These are phyloP conservation scores for Cladobotryum protrusum DNA, from an alignment of 2,329 filamentous ascomycete species.

Conservation along the genomic window DNA sequence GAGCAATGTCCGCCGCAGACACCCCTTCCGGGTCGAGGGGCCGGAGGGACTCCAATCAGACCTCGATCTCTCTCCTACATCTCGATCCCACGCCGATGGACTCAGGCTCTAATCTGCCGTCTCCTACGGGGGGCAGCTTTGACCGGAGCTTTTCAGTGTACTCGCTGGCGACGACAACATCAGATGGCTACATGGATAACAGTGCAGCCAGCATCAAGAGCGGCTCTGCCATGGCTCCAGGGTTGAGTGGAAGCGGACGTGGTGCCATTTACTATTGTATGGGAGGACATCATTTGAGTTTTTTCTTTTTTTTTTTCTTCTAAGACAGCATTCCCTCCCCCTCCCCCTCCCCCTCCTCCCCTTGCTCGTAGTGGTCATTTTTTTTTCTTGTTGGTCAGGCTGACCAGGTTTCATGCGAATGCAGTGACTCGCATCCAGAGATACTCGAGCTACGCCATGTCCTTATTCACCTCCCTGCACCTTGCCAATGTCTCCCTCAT, in stretches of 20 bases:
- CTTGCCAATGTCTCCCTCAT: conserved; percentile 76
- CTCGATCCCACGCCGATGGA: conserved; percentile 79
- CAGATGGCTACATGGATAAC: conserved; percentile 19
- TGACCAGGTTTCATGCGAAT: conserved; percentile 1
- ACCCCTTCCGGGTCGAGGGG: conserved; percentile 13
- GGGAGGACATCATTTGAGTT: neutral
- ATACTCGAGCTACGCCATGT: conserved; percentile 83
- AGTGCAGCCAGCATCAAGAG: conserved; percentile 29
- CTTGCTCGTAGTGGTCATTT: neutral
- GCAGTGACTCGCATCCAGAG: conserved; percentile 61
- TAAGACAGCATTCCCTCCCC: neutral
- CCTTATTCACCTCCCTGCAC: conserved; percentile 69
- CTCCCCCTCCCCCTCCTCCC: too few species aligned
- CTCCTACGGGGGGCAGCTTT: neutral
- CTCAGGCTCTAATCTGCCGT: conserved; percentile 38
- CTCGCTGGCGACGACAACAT: conserved; percentile 28
- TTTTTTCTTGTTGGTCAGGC: neutral
- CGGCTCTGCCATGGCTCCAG: conserved; percentile 41
- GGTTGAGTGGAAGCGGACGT: conserved; percentile 54
- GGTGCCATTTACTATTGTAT: conserved; percentile 70
- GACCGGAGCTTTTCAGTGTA: conserved; percentile 5
- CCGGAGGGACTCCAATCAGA: conserved; percentile 43
- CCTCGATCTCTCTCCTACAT: conserved; percentile 62
- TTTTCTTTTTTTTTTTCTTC: neutral
- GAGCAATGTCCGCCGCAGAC: conserved; percentile 7